These are phyloP conservation scores for Vinca minor DNA, from an alignment of 257 asterid species.

Conservation along the genomic window DNA sequence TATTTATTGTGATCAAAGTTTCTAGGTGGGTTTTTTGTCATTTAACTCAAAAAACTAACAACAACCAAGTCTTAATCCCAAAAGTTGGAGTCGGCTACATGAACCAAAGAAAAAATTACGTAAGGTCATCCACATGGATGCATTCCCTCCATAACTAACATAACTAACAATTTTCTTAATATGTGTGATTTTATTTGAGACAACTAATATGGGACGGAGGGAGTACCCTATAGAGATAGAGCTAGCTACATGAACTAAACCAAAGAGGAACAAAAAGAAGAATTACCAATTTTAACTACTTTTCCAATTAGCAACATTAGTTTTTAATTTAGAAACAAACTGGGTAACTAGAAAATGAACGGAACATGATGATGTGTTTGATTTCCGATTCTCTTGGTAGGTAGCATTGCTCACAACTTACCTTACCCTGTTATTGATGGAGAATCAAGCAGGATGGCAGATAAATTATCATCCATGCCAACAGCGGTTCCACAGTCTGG, in stretches of 20 bases:
- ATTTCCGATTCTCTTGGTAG: neutral
- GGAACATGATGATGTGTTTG: neutral
- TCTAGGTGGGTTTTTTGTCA: no score
- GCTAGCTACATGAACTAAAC: neutral
- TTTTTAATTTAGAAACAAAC: neutral
- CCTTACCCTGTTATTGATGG: conserved; percentile 99
- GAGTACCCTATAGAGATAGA: neutral
- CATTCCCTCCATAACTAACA: no score
- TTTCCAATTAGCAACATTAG: neutral
- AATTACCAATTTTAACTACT: neutral
- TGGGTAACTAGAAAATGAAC: neutral
- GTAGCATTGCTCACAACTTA: conserved; percentile 16
- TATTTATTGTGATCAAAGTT: no score
- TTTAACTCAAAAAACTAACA: no score
- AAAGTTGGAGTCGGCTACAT: no score
- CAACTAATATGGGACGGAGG: no score
- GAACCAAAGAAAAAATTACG: no score
- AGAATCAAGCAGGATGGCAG: conserved; percentile 68
- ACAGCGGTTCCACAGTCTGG: conserved; percentile 75
- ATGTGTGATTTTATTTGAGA: no score
- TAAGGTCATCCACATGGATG: no score
- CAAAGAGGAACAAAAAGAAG: neutral
- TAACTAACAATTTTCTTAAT: no score
- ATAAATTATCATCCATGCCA: conserved; percentile 62
- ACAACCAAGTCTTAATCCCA: no score